Evolutionary conservation across 345 rosid genomes (phyloP), one percentile per base, ranked within the genome.

Genomic region (Arabis hirsuta): DNA sequence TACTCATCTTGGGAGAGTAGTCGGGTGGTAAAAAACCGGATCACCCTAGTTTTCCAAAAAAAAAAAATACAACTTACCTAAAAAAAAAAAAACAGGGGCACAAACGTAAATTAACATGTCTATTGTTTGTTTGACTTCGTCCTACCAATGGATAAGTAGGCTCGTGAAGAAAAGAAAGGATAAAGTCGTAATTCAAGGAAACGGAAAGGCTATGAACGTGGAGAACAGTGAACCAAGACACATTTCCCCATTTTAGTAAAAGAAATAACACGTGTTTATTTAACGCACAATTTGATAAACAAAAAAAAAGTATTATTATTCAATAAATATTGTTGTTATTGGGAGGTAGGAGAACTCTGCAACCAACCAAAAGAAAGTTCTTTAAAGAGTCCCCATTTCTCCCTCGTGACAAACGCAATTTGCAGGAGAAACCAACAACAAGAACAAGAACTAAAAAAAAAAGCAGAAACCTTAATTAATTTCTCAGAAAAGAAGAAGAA

Each of bases 141-240:
- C 55, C 2, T 4, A 73, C 53, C 52, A 41, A 65, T 47, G 5
- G 31, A 14, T 24, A 12, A 9, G 9, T 20, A 41, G 54, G 42
- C 13, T 41, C 55, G 67, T 74, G 73, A n/a, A 16, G 14, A 36
- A 5, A 54, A 20, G 74, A 36, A 46, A 22, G 79, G 74, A 32
- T 32, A 70, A 5, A 41, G 32, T 2, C 0, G 71, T 69, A 76
- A 63, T 38, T 69, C 6, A 9, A 13, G 10, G 0, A 11, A 56
- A 69, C 58, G 45, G 60, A 62, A 76, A 76, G 43, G 56, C 62
- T 76, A 7, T 34, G 66, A 76, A 70, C 66, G 76, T 76, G 79
- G 67, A 47, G 54, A 47, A 76, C 66, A 55, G 75, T 63, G 75
- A 48, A 76, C 67, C 76, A n/a, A 34, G 72, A 76, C 76, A 22